Evolutionary conservation across 2,329 filamentous ascomycete genomes (phyloP).

Genomic region (Penicillium sp.): DNA sequence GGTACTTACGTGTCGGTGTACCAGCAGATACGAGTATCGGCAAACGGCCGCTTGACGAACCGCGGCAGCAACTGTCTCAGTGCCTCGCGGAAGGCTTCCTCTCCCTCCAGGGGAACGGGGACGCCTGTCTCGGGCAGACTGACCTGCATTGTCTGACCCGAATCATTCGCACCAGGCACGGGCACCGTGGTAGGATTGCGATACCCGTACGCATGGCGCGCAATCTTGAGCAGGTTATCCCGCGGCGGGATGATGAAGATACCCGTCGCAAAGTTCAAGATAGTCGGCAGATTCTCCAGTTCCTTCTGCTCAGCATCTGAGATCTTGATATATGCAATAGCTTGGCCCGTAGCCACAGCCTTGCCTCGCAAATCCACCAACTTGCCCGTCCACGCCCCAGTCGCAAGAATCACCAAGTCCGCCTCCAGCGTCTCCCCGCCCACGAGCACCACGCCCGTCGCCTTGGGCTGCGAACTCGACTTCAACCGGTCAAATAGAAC

Average conservation of each 20-base stretch:
- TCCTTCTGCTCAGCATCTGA: conserved; percentile 71
- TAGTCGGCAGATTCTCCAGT: conserved; percentile 71
- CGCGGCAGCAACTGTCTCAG: conserved; percentile 67
- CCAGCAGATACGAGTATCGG: conserved; percentile 71
- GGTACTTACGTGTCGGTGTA: conserved; percentile 69
- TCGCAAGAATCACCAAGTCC: conserved; percentile 78
- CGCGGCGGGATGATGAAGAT: conserved; percentile 63
- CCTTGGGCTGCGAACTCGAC: conserved; percentile 45
- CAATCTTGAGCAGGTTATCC: conserved; percentile 68
- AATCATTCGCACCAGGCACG: conserved; percentile 31
- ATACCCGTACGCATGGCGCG: conserved; percentile 73
- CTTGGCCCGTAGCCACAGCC: conserved; percentile 81
- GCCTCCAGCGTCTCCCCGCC: conserved; percentile 62
- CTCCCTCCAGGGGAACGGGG: conserved; percentile 61
- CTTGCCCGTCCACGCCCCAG: conserved; percentile 83
- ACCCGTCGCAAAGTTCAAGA: conserved; percentile 56
- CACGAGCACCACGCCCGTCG: conserved; percentile 58
- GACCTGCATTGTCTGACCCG: conserved; percentile 40
- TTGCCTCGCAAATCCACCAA: conserved; percentile 79
- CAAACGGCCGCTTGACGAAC: conserved; percentile 66
- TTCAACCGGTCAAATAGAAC: conserved; percentile 38
- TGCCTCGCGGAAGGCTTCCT: conserved; percentile 65
- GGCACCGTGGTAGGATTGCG: conserved; percentile 49
- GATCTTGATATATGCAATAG: conserved; percentile 77
- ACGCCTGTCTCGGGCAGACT: conserved; percentile 48